These are phyloP conservation scores for Boletus pseudopeckii DNA, from an alignment of 768 basidiomycete species.

Conservation along the genomic window DNA sequence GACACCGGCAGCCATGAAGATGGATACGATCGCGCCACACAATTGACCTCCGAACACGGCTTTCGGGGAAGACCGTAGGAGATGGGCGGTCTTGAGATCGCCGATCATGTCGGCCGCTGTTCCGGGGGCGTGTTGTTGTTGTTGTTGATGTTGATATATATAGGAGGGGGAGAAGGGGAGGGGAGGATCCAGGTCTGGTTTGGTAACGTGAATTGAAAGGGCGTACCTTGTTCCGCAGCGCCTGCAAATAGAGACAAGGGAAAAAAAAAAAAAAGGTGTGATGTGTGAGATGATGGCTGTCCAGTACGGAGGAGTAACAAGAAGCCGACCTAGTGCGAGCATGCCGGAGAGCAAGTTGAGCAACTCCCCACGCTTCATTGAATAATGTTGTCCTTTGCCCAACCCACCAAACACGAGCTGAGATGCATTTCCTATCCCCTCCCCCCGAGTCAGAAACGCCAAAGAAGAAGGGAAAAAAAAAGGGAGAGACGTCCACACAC, in stretches of 20 bases:
- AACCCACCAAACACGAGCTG: slow-evolving; percentile 66
- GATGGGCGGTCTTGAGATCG: slow-evolving; percentile 68
- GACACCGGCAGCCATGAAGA: slow-evolving; percentile 56
- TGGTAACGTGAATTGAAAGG: not conserved
- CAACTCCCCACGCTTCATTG: slow-evolving; percentile 14
- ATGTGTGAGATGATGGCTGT: not conserved
- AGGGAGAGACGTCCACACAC: slow-evolving; percentile 11
- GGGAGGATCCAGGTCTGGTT: not conserved
- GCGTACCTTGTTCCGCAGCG: slow-evolving; percentile 22
- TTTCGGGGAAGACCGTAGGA: slow-evolving; percentile 59
- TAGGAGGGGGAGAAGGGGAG: no score
- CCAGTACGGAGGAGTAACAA: not conserved
- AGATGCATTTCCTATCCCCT: slow-evolving; percentile 42
- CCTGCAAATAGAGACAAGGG: slow-evolving; percentile 1
- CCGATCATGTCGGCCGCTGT: slow-evolving; percentile 59
- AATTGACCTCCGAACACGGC: slow-evolving; percentile 63
- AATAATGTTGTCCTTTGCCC: slow-evolving; percentile 41
- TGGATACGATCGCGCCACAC: slow-evolving; percentile 53
- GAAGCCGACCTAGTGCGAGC: slow-evolving; percentile 16
- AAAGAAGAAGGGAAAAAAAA: not conserved
- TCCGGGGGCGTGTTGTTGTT: not conserved
- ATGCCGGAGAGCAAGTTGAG: slow-evolving; percentile 26
- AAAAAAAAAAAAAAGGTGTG: no score
- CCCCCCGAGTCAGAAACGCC: not conserved
- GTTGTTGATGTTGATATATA: not conserved